Percentiles rank a stretch among this genome's conserved stretches.
Evolutionary conservation across 2,329 filamentous ascomycete species (phyloP).

Genomic region (Pseudopithomyces chartarum): DNA sequence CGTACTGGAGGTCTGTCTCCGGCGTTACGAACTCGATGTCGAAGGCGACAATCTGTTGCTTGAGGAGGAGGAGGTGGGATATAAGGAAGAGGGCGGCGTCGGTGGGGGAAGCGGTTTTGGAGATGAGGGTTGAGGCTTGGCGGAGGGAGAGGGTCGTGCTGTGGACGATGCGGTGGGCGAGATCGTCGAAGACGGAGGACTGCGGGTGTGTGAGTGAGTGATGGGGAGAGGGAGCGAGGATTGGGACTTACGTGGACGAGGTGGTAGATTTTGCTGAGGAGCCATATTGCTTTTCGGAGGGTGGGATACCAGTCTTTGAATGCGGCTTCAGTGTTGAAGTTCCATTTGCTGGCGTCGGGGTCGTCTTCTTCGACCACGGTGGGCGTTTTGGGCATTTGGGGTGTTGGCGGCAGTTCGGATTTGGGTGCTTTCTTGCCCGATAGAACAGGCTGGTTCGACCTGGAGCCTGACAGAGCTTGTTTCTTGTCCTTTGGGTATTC

Average conservation of each 20-base stretch:
- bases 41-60: slow-evolving; percentile 93
- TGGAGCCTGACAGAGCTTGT: slow-evolving; percentile 46
- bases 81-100: slow-evolving; percentile 92
- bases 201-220: slow-evolving; percentile 31
- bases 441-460: slow-evolving; percentile 52
- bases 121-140: slow-evolving; percentile 73
- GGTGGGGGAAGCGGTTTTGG: slow-evolving; percentile 65
- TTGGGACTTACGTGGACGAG: slow-evolving; percentile 63
- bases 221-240: background rate
- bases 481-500: slow-evolving; percentile 64
- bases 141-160: slow-evolving; percentile 86
- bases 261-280: slow-evolving; percentile 71
- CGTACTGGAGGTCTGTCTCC: slow-evolving; percentile 63
- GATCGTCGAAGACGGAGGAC: slow-evolving; percentile 72
- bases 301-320: slow-evolving; percentile 70
- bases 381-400: slow-evolving; percentile 54
- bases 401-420: slow-evolving; percentile 37
- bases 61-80: slow-evolving; percentile 91
- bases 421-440: slow-evolving; percentile 59
- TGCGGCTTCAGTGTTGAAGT: slow-evolving; percentile 61
- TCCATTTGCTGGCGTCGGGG: slow-evolving; percentile 53
- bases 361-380: slow-evolving; percentile 58
- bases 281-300: slow-evolving; percentile 68
- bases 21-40: slow-evolving; percentile 81
- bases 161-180: slow-evolving; percentile 82